Percentiles rank a stretch among this genome's conserved stretches.
These are phyloP conservation scores for Phytophthora hybrid DNA, from an alignment of 352 stramenopile species.

Conservation along the genomic window DNA sequence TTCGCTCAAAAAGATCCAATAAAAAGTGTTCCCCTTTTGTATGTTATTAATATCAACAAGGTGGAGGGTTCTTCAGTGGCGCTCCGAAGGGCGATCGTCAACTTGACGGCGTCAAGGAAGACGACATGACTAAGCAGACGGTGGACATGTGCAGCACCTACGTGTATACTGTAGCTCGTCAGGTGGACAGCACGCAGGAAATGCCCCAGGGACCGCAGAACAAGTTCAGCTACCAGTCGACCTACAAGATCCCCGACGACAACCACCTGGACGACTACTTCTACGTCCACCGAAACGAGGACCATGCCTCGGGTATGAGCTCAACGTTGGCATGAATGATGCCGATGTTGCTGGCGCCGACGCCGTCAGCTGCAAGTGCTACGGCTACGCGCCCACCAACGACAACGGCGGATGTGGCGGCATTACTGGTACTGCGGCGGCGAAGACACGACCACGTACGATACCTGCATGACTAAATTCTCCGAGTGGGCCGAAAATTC, in stretches of 20 bases:
- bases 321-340: slow-evolving; percentile 67
- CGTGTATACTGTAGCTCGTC: not conserved
- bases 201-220: not conserved
- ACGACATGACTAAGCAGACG: too few species aligned
- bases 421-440: slow-evolving; percentile 15
- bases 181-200: not conserved
- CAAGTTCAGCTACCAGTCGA: not conserved
- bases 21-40: too few species aligned
- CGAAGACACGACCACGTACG: slow-evolving; percentile 11
- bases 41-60: too few species aligned
- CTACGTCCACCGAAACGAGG: slow-evolving; percentile 12
- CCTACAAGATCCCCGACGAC: not conserved
- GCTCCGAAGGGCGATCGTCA: too few species aligned
- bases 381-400: slow-evolving; percentile 13
- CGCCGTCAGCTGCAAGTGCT: slow-evolving; percentile 47
- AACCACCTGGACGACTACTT: not conserved
- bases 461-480: slow-evolving; percentile 15
- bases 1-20: too few species aligned
- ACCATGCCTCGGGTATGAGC: slow-evolving; percentile 35
- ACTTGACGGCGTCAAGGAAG: too few species aligned
- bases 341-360: slow-evolving; percentile 53
- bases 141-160: too few species aligned
- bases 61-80: too few species aligned
- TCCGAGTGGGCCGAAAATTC: slow-evolving; percentile 14
- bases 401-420: slow-evolving; percentile 2